Base-by-base conservation (phyloP, 306 rosid species). In the Neltuma alba region DNA sequence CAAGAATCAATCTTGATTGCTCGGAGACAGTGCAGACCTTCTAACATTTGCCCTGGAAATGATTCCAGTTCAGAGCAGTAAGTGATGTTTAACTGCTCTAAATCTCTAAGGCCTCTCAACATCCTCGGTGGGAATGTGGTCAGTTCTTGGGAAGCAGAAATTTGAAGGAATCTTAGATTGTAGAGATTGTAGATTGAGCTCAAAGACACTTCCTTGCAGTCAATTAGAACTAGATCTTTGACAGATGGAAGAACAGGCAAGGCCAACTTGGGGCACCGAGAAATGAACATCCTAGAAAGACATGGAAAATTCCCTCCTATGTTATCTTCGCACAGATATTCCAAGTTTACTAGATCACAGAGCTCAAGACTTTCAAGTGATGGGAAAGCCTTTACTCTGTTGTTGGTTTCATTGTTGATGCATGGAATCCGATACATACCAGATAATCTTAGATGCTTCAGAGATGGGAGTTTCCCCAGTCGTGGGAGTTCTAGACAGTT, bases 161-260 rank as follows among this genome's bases (percentile, higher is more conserved):
- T 7, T n/a, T 48, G 37, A 25, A 73, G 77, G 23, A 37, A 52
- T 21, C n/a, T 55, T 11, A 73, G 77, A 36, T 34, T 52, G 50
- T 6, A 23, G 8, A 33, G 27, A 18, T 55, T 54, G 34, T 10
- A 36, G 77, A 73, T 73, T 54, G 77, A 73, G 48, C n/a, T n/a
- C 66, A 73, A n/a, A 1, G 38, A 36, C 14, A 16, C 66, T n/a
- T 73, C 77, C 27, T 23, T 54, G 66, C 66, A 52, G 20, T 34
- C 48, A 2, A 14, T 10, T 50, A 72, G 4, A 52, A 18, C 47
- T 20, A 72, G 48, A 11, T 52, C 48, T 11, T 73, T 48, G 54
- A 55, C 58, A 20, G 55, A 69, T 55, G 70, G 76, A 69, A 68
- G 57, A 65, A 50, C 25, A 12, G 60, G 76, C 25, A 78, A 42